Percentiles rank a stretch among this genome's conserved stretches.
These are phyloP conservation scores for Boletus vermiculosoides DNA, from an alignment of 768 basidiomycete genomes.

Conservation along the genomic window DNA sequence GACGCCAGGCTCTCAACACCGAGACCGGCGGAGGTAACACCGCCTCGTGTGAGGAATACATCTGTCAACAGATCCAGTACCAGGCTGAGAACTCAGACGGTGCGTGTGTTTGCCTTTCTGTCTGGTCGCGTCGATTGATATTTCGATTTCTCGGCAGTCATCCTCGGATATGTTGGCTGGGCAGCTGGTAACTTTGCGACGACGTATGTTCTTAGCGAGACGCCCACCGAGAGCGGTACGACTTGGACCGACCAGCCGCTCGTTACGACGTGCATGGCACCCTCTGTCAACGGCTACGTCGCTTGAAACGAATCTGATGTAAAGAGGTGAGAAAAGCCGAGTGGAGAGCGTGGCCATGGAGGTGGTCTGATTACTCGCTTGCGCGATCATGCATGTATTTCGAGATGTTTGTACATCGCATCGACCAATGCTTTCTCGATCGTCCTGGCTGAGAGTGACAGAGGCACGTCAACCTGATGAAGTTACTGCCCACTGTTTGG, in stretches of 20 bases:
- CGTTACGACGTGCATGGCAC: constrained; percentile 10
- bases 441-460: background rate
- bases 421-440: background rate
- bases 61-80: constrained; percentile 10
- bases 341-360: background rate
- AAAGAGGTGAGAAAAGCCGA: background rate
- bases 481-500: no score
- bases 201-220: constrained; percentile 10
- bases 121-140: no score
- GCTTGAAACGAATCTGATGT: background rate
- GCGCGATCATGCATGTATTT: background rate
- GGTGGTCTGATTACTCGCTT: background rate
- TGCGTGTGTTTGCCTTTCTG: background rate
- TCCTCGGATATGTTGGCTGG: constrained; percentile 15
- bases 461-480: background rate
- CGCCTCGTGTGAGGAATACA: constrained; percentile 42
- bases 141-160: background rate
- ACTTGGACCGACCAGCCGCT: constrained; percentile 8
- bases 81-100: constrained; percentile 16
- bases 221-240: background rate
- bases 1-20: constrained; percentile 53
- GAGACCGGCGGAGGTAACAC: constrained; percentile 59
- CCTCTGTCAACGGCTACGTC: constrained; percentile 2
- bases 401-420: background rate
- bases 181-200: constrained; percentile 10